Percentiles rank a stretch among this genome's conserved stretches.
Conservation (phyloP, 1,284 basidiomycete genomes). For the Ceratobasidium sp. region DNA sequence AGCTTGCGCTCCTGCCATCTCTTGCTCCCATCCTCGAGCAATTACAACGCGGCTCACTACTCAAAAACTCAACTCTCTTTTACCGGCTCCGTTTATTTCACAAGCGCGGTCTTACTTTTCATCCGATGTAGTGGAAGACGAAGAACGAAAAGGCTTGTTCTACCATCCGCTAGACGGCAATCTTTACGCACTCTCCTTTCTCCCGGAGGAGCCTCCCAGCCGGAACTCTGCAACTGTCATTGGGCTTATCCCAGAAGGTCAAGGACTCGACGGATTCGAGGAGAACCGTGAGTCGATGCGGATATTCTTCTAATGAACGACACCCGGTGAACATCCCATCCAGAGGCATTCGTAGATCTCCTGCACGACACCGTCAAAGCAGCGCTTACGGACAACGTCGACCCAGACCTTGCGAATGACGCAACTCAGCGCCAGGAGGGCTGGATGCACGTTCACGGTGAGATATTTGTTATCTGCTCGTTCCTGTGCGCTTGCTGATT, state of each 20-base stretch:
- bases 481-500: not conserved
- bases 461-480: conserved; percentile 48
- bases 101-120: conserved; percentile 25
- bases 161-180: conserved; percentile 37
- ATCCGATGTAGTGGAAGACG: conserved; percentile 20
- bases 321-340: not conserved
- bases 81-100: not conserved
- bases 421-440: conserved; percentile 75
- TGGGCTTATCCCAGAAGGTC: conserved; percentile 24
- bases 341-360: conserved; percentile 70
- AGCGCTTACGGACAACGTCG: conserved; percentile 67
- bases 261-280: conserved; percentile 27
- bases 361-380: conserved; percentile 70
- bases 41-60: not conserved
- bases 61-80: not conserved
- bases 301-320: not conserved
- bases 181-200: conserved; percentile 34
- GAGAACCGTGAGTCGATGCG: conserved; percentile 26
- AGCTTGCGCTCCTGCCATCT: not conserved
- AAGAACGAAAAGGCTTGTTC: conserved; percentile 31
- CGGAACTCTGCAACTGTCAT: conserved; percentile 38
- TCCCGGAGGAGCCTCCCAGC: conserved; percentile 16
- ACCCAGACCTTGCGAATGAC: conserved; percentile 73
- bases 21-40: not conserved
- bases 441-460: conserved; percentile 88